Conservation (phyloP, 345 rosid genomes). For the Arabis alpina region DNA sequence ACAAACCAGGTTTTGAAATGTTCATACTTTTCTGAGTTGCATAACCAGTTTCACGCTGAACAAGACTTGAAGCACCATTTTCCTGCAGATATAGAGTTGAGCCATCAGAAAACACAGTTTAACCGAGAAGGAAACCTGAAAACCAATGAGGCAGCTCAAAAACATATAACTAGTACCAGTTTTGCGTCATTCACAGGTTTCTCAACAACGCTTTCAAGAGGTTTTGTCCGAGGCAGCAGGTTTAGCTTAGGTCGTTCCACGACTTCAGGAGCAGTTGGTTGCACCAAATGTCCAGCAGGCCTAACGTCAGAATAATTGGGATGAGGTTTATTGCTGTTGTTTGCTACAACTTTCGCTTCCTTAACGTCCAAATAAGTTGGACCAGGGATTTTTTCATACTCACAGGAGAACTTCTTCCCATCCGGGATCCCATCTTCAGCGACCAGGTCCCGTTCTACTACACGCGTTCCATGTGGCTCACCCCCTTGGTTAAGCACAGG, state of each 20-base stretch:
- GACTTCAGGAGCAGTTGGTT: conserved; percentile 48
- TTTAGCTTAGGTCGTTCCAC: conserved; percentile 70
- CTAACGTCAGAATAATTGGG: conserved; percentile 47
- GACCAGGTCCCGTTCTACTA: conserved; percentile 43
- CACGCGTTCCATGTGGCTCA: conserved; percentile 42
- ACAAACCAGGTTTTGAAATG: conserved; percentile 47
- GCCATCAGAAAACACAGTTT: conserved; percentile 27
- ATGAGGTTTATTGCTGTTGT: conserved; percentile 45
- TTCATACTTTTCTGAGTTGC: conserved; percentile 39
- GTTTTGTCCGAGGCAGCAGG: conserved; percentile 69
- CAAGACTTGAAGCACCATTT: conserved; percentile 36
- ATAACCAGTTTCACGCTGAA: conserved; percentile 44
- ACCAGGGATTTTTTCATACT: conserved; percentile 45
- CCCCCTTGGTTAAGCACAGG: conserved; percentile 36
- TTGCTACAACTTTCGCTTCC: conserved; percentile 43
- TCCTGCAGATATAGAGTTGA: conserved; percentile 35
- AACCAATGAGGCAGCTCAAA: conserved; percentile 19
- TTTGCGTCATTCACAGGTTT: conserved; percentile 45
- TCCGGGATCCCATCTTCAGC: conserved; percentile 49
- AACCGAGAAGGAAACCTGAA: conserved; percentile 5
- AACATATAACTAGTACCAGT: conserved; percentile 45
- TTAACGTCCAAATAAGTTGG: conserved; percentile 49
- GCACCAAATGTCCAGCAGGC: conserved; percentile 47
- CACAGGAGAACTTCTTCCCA: conserved; percentile 48
- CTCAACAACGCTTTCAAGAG: conserved; percentile 59